Base-by-base conservation (phyloP, 106 monocot genomes). In the Alisma plantagoaquatica region DNA sequence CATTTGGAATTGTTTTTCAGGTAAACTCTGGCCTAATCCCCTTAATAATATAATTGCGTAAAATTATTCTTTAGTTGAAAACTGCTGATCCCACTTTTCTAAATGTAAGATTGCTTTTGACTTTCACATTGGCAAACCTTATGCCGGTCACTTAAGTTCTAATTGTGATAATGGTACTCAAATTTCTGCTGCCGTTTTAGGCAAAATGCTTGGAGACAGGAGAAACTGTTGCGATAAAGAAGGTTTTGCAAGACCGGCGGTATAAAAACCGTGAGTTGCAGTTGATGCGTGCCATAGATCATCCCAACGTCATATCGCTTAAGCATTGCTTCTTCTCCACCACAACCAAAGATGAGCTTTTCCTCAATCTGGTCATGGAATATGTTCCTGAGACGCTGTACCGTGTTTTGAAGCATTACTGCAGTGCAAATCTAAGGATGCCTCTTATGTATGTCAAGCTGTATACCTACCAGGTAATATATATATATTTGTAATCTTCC, bases 1-100 rank as follows among this genome's bases (percentile, higher is more conserved):
- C 92, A 25, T 92, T 92, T 51, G 92, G 92, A 20, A 82, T 92
- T 23, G 92, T 92, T 38, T 92, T 92, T 52, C 92, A 86, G 86
- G 92, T 92, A 67, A 28, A 16, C n/a, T n/a, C n/a, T n/a, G n/a
- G n/a, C n/a, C n/a, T n/a, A n/a, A n/a, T n/a, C n/a, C n/a, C n/a
- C n/a, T n/a, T n/a, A n/a, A n/a, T n/a, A n/a, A n/a, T n/a, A n/a
- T n/a, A n/a, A n/a, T n/a, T n/a, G n/a, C n/a, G n/a, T n/a, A n/a
- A n/a, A n/a, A n/a, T n/a, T n/a, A n/a, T n/a, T n/a, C n/a, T n/a
- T n/a, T n/a, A n/a, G n/a, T n/a, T n/a, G n/a, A n/a, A n/a, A n/a
- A n/a, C n/a, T n/a, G n/a, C n/a, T n/a, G n/a, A n/a, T n/a, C n/a
- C n/a, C n/a, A n/a, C n/a, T n/a, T n/a, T n/a, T n/a, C n/a, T n/a